Evolutionary conservation across 768 basidiomycete genomes (phyloP).

Genomic region (Nidularia pulvinata): DNA sequence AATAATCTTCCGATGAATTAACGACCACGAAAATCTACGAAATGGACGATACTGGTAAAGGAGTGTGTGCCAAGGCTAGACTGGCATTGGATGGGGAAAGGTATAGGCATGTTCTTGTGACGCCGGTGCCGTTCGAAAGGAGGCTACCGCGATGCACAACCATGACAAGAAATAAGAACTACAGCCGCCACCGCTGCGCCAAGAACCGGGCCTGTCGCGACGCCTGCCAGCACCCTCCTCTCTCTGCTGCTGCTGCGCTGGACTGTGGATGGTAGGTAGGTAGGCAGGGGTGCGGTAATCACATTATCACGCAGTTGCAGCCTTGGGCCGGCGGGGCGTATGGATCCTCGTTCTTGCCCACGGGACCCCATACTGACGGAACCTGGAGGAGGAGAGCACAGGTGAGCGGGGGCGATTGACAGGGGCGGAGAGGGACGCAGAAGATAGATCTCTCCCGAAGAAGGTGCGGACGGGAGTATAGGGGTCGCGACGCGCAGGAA

Average conservation of each 20-base stretch:
- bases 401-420: not conserved
- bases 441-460: constrained; percentile 4
- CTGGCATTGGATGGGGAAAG: constrained; percentile 13
- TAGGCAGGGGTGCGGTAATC: constrained; percentile 17
- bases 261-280: not conserved
- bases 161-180: not conserved
- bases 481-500: constrained; percentile 7
- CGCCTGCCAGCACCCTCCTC: not conserved
- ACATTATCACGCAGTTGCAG: constrained; percentile 76
- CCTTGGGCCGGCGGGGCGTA: constrained; percentile 82
- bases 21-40: constrained; percentile 4
- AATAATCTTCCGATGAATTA: constrained; percentile 4
- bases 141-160: not conserved
- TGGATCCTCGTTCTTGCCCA: constrained; percentile 89
- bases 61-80: constrained; percentile 14
- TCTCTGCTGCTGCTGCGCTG: not conserved
- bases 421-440: not conserved
- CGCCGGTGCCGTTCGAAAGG: not conserved
- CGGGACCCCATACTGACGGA: constrained; percentile 93
- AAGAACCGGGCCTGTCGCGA: not conserved
- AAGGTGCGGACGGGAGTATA: constrained; percentile 5
- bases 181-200: not conserved
- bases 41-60: constrained; percentile 7
- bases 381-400: constrained; percentile 45
- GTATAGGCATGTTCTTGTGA: constrained; percentile 13